Evolutionary conservation across 805 yeast species (phyloP).

Genomic region (Maudiozyma saulgeensis): DNA sequence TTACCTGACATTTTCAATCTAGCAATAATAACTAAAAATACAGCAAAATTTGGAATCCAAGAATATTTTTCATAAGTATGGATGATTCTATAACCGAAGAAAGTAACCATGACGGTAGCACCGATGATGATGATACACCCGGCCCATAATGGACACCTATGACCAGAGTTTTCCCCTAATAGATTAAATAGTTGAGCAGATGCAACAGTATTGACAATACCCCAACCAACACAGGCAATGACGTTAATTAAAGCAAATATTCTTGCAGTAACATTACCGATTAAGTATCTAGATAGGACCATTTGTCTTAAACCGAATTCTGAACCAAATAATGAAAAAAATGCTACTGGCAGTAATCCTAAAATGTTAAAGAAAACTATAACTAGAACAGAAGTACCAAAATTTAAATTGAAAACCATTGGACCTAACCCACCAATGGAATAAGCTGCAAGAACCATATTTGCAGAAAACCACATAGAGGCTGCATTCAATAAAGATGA

Average conservation of each 20-base stretch:
- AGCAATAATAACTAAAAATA: slow-evolving; percentile 68
- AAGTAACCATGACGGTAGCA: slow-evolving; percentile 61
- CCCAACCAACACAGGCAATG: slow-evolving; percentile 89
- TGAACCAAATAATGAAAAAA: slow-evolving; percentile 74
- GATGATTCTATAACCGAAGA: slow-evolving; percentile 76
- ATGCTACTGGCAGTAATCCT: slow-evolving; percentile 74
- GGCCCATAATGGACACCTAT: slow-evolving; percentile 76
- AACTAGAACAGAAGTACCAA: slow-evolving; percentile 59
- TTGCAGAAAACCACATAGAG: slow-evolving; percentile 86
- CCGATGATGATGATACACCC: slow-evolving; percentile 67
- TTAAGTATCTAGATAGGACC: slow-evolving; percentile 65
- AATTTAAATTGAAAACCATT: slow-evolving; percentile 53
- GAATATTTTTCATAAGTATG: slow-evolving; percentile 76
- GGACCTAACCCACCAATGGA: slow-evolving; percentile 67
- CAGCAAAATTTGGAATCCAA: slow-evolving; percentile 73
- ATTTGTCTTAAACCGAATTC: slow-evolving; percentile 81
- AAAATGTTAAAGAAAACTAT: slow-evolving; percentile 65
- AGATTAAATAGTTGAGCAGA: slow-evolving; percentile 76
- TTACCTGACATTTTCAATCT: slow-evolving; percentile 59
- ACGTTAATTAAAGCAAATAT: slow-evolving; percentile 68
- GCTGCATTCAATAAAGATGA: slow-evolving; percentile 58
- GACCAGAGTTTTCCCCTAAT: slow-evolving; percentile 45
- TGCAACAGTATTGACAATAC: slow-evolving; percentile 82
- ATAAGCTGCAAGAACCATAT: slow-evolving; percentile 75
- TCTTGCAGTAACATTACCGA: slow-evolving; percentile 68